These are phyloP conservation scores for Stromatinia cepivora DNA, from an alignment of 2,329 filamentous ascomycete species.

Conservation along the genomic window DNA sequence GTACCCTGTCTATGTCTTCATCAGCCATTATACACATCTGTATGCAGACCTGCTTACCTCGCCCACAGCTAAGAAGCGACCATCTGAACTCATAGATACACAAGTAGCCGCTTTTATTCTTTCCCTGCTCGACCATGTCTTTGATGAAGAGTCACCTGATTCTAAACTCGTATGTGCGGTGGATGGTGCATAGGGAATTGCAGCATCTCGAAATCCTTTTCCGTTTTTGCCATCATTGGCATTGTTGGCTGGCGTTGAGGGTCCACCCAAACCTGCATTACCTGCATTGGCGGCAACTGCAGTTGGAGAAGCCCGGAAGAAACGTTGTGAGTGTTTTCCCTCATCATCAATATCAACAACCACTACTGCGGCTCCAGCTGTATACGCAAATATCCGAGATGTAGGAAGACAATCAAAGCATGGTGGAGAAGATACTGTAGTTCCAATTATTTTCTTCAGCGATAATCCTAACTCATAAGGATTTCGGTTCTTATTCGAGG, in stretches of 20 bases:
- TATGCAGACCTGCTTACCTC: conserved; percentile 57
- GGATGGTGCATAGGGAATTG: conserved; percentile 41
- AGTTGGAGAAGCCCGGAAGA: conserved; percentile 83
- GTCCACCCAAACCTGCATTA: conserved; percentile 54
- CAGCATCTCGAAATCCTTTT: conserved; percentile 50
- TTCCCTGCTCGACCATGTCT: conserved; percentile 85
- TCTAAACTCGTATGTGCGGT: conserved; percentile 45
- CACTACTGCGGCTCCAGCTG: conserved; percentile 90
- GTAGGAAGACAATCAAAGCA: conserved; percentile 80
- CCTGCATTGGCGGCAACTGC: conserved; percentile 63
- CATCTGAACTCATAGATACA: conserved; percentile 83
- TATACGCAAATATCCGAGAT: conserved; percentile 76
- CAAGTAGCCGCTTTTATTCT: conserved; percentile 93
- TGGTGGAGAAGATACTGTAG: conserved; percentile 79
- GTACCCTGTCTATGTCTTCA: conserved; percentile 70
- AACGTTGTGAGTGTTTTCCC: conserved; percentile 69
- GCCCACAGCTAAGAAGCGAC: conserved; percentile 83
- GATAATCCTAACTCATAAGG: conserved; percentile 62
- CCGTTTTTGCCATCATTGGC: conserved; percentile 64
- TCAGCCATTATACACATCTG: conserved; percentile 33
- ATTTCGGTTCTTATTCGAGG: conserved; percentile 53
- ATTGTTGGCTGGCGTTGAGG: conserved; percentile 55
- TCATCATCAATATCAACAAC: conserved; percentile 76
- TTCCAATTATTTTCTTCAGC: conserved; percentile 83
- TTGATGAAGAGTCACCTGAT: conserved; percentile 65